phyloP scores from a whole-genome alignment of 305 asterid genomes.

The Coffea humblotiana region DNA sequence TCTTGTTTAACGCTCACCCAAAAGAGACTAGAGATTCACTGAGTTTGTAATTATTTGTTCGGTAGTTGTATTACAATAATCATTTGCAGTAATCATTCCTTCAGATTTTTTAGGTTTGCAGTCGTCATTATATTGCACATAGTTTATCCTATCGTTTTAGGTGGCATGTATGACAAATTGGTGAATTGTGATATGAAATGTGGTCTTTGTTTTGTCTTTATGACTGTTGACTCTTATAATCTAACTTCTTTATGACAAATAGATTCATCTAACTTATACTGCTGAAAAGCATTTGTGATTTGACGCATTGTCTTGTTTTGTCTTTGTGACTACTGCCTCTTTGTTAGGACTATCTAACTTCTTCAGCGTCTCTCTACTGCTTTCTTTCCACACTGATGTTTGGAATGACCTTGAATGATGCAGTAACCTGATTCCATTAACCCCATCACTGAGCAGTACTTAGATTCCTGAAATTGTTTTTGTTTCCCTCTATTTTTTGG shows the following conservation, averaged over 20 bases:
- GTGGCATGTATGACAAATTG: background rate
- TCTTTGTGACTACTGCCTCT: background rate
- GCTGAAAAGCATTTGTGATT: background rate
- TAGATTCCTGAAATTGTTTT: background rate
- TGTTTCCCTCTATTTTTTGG: background rate
- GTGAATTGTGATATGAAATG: background rate
- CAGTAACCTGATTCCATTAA: background rate
- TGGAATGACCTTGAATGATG: background rate
- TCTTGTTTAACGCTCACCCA: background rate
- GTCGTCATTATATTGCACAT: background rate
- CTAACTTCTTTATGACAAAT: background rate
- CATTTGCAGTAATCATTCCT: background rate
- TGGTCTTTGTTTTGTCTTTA: background rate
- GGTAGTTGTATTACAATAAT: no score
- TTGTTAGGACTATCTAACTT: background rate
- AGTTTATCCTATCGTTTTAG: background rate
- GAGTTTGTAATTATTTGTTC: no score
- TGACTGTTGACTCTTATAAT: background rate
- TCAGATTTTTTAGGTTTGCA: background rate
- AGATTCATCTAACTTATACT: no score
- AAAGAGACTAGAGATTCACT: background rate
- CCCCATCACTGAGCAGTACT: background rate
- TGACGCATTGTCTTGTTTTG: background rate
- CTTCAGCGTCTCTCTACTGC: background rate
- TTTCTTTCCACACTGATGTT: background rate